phyloP scores from a whole-genome alignment of 1,139 yeast genomes.

The Nakaseomyces glabratus region DNA sequence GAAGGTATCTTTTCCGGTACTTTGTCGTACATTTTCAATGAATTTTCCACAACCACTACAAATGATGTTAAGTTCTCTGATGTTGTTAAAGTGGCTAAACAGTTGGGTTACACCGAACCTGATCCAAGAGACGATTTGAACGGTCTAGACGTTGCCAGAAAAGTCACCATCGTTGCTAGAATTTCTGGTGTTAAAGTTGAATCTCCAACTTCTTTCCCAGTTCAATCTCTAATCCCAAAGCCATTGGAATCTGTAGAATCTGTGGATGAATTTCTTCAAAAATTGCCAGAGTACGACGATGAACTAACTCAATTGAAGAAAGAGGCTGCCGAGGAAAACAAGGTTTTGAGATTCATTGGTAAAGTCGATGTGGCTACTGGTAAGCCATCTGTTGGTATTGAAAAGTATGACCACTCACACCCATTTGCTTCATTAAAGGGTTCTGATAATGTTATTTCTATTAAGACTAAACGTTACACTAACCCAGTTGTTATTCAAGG shows the following conservation, averaged over 20 bases:
- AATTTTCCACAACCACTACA: constrained; percentile 63
- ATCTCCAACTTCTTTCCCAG: constrained; percentile 94
- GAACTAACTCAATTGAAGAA: constrained; percentile 70
- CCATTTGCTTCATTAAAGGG: constrained; percentile 96
- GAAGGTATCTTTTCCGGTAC: constrained; percentile 98
- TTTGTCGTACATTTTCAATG: constrained; percentile 90
- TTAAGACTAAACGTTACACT: constrained; percentile 81
- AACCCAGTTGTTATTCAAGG: constrained; percentile 95
- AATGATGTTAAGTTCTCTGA: constrained; percentile 73
- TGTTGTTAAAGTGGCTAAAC: constrained; percentile 78
- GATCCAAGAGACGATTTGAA: constrained; percentile 98
- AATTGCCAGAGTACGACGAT: constrained; percentile 72
- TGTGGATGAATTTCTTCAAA: constrained; percentile 69
- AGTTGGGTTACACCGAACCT: constrained; percentile 94
- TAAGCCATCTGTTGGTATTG: constrained; percentile 76
- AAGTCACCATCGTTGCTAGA: constrained; percentile 91
- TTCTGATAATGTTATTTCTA: constrained; percentile 88
- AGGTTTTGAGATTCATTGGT: constrained; percentile 91
- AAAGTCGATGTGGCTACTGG: constrained; percentile 67
- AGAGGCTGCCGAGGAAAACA: constrained; percentile 72
- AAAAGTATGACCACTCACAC: constrained; percentile 74
- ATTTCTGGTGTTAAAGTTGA: constrained; percentile 77
- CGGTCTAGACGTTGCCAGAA: constrained; percentile 97
- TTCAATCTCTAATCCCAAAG: constrained; percentile 83
- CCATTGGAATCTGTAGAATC: constrained; percentile 66